A percentile compares a stretch with the other conserved stretches of the same genome.
Evolutionary conservation across 129 eudicot species (phyloP).

Genomic region (Flaveria trinervia): DNA sequence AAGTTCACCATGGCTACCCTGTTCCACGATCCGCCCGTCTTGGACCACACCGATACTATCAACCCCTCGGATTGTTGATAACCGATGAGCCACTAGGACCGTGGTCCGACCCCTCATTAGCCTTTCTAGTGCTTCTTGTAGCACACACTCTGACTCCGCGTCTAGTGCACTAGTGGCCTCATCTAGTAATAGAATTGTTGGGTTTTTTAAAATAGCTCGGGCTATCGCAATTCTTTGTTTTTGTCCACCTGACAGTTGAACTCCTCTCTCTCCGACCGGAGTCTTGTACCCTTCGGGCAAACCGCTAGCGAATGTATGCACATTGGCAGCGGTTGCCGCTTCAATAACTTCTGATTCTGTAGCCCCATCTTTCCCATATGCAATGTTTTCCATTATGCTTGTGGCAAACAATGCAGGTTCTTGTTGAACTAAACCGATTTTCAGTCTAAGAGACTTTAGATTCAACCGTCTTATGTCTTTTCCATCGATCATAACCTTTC

Average conservation of each 20-base stretch:
- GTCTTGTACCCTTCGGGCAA: constrained; percentile 90
- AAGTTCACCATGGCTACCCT: constrained; percentile 82
- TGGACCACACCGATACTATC: constrained; percentile 83
- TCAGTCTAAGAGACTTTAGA: constrained; percentile 66
- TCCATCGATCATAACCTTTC: constrained; percentile 95
- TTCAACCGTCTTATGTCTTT: constrained; percentile 83
- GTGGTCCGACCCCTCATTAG: constrained; percentile 95
- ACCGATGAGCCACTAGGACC: constrained; percentile 81
- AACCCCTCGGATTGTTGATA: constrained; percentile 88
- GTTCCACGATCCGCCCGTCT: constrained; percentile 89
- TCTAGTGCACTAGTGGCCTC: constrained; percentile 96
- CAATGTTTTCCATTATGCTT: constrained; percentile 86
- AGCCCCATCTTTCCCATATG: constrained; percentile 92
- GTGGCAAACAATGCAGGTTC: constrained; percentile 92
- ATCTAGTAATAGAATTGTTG: constrained; percentile 73
- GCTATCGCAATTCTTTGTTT: constrained; percentile 93
- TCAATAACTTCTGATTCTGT: constrained; percentile 84
- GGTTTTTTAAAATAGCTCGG: constrained; percentile 82
- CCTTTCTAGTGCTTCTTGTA: constrained; percentile 89
- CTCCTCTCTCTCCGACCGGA: constrained; percentile 85
- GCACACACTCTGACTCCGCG: constrained; percentile 87
- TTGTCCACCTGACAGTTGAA: constrained; percentile 96
- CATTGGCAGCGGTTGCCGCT: constrained; percentile 91
- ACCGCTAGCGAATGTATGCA: constrained; percentile 78
- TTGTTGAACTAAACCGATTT: constrained; percentile 89